Conservation (phyloP, 352 stramenopile species). For the Pythium scleroteichum region DNA sequence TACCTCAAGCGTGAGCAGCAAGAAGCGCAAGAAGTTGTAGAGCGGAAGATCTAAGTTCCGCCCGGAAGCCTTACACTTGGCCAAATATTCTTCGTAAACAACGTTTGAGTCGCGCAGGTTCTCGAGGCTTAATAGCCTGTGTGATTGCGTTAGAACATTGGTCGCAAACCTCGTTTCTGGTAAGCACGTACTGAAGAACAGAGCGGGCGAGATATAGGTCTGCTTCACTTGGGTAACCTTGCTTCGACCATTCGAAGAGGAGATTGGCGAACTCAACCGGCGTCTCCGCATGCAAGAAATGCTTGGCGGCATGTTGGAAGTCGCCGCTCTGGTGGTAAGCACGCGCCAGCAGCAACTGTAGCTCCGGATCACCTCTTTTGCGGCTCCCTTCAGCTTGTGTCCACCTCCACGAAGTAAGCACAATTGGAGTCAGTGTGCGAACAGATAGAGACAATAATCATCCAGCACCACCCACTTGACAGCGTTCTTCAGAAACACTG, state of each 20-base stretch:
- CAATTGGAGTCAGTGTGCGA: background rate
- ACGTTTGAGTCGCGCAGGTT: constrained; percentile 87
- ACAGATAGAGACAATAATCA: constrained; percentile 3
- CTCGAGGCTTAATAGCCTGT: constrained; percentile 77
- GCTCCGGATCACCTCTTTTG: constrained; percentile 74
- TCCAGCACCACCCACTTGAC: constrained; percentile 56
- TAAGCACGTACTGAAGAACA: constrained; percentile 70
- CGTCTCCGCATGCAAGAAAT: constrained; percentile 79
- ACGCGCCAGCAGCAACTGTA: constrained; percentile 67
- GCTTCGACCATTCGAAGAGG: constrained; percentile 73
- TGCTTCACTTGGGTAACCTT: constrained; percentile 78
- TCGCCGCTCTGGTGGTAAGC: constrained; percentile 58
- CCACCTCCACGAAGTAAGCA: constrained; percentile 39
- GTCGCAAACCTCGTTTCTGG: no score
- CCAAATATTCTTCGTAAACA: constrained; percentile 69
- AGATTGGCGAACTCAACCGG: constrained; percentile 65
- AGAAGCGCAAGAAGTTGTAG: constrained; percentile 82
- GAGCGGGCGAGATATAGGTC: constrained; percentile 78
- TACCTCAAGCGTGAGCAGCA: constrained; percentile 85
- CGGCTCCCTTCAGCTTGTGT: constrained; percentile 63
- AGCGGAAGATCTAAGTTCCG: constrained; percentile 67
- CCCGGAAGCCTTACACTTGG: constrained; percentile 41
- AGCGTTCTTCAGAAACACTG: constrained; percentile 71
- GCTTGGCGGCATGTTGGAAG: constrained; percentile 67
- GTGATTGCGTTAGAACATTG: no score